Percentiles rank a stretch among this genome's conserved stretches.
These are phyloP conservation scores for Globisporangium viniferum DNA, from an alignment of 352 stramenopile species.

Conservation along the genomic window DNA sequence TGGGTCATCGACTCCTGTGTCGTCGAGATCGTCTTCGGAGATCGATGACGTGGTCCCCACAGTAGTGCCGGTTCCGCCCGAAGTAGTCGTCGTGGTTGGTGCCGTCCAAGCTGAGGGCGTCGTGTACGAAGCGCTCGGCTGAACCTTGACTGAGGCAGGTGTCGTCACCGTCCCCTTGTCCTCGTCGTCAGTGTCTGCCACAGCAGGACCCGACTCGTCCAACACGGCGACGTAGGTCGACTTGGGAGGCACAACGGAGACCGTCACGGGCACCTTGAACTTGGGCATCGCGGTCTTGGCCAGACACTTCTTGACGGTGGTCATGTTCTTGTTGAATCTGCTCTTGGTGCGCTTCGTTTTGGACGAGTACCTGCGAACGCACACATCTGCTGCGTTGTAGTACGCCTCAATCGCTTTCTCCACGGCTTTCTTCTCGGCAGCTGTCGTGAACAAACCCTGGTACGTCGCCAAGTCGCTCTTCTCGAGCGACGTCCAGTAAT, in stretches of 20 bases:
- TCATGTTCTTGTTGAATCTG: background rate
- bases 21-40: background rate
- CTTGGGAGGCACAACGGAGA: background rate
- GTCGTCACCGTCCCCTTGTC: background rate
- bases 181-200: too few species aligned
- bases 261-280: background rate
- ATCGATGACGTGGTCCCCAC: background rate
- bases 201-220: background rate
- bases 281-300: background rate
- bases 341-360: background rate
- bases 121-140: background rate
- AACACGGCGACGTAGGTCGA: background rate
- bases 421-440: background rate
- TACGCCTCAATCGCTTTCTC: background rate
- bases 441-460: background rate
- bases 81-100: background rate
- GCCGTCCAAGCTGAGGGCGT: background rate
- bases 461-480: background rate
- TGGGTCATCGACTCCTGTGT: background rate
- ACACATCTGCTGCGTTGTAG: background rate
- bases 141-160: background rate
- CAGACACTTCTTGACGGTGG: background rate
- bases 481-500: background rate
- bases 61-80: background rate
- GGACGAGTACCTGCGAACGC: background rate